phyloP scores from a whole-genome alignment of 2,329 filamentous ascomycete genomes.

The Cercospora citrullina region DNA sequence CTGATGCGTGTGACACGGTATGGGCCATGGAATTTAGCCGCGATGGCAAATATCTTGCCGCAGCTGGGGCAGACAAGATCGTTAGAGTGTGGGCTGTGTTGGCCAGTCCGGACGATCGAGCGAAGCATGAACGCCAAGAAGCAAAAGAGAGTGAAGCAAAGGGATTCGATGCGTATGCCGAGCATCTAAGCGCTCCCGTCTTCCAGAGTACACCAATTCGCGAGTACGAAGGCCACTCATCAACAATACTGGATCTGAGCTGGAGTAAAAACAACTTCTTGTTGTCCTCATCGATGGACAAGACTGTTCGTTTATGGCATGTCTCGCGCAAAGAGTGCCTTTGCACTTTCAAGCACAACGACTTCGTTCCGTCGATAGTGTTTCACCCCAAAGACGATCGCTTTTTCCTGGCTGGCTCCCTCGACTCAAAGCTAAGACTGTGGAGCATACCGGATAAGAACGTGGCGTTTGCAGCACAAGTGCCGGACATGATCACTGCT shows the following conservation, averaged over 20 bases:
- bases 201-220: conserved; percentile 76
- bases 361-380: conserved; percentile 90
- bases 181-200: conserved; percentile 79
- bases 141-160: conserved; percentile 49
- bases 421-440: conserved; percentile 82
- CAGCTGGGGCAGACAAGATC: conserved; percentile 84
- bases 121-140: conserved; percentile 70
- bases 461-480: conserved; percentile 76
- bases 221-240: conserved; percentile 80
- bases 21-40: conserved; percentile 94
- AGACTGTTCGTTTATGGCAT: conserved; percentile 94
- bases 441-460: conserved; percentile 97
- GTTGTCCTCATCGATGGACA: conserved; percentile 95
- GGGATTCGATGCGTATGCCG: conserved; percentile 51
- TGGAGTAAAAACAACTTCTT: conserved; percentile 99
- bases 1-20: conserved; percentile 57
- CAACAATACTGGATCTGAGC: conserved; percentile 84
- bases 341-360: conserved; percentile 90
- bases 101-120: conserved; percentile 75
- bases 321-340: conserved; percentile 80
- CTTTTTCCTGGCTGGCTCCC: conserved; percentile 91
- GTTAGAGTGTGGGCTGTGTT: conserved; percentile 89
- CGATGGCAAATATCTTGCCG: conserved; percentile 86
- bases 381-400: conserved; percentile 95
- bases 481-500: conserved; percentile 87